Evolutionary conservation across 2,329 filamentous ascomycete species (phyloP).

Genomic region (Fusarium camptoceras): DNA sequence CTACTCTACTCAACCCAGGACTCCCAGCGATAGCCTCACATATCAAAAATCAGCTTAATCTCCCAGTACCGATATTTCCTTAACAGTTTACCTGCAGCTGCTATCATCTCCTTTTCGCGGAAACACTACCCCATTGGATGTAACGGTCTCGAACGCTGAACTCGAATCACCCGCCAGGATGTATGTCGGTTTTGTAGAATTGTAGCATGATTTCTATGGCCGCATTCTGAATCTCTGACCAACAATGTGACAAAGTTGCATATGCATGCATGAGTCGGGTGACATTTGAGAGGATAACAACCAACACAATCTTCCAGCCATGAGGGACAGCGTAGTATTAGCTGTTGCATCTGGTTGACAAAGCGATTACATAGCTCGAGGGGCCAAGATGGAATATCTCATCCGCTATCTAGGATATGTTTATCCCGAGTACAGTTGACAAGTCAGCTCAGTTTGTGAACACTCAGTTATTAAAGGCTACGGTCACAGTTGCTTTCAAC

Average conservation of each 20-base stretch:
- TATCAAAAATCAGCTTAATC: not conserved
- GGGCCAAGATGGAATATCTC: not conserved
- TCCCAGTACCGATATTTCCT: not conserved
- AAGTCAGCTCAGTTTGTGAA: not conserved
- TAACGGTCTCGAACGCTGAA: constrained; percentile 1
- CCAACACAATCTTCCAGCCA: not conserved
- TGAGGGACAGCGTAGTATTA: constrained; percentile 2
- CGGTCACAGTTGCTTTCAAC: not conserved
- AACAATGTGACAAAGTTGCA: constrained; percentile 1
- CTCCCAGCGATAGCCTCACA: not conserved
- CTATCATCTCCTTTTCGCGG: not conserved
- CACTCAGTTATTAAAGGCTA: not conserved
- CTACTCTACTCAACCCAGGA: not conserved
- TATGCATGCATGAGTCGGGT: not conserved
- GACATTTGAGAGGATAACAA: not conserved
- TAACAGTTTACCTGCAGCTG: not conserved
- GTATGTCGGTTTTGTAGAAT: constrained; percentile 21
- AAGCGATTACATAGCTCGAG: not conserved
- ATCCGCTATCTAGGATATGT: not conserved
- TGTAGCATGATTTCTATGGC: constrained; percentile 19
- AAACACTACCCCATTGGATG: constrained; percentile 9
- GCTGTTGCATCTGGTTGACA: not conserved
- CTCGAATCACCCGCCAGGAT: not conserved
- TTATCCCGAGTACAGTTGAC: not conserved
- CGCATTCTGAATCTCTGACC: not conserved